A percentile compares a stretch with the other conserved stretches of the same genome.
phyloP scores from a whole-genome alignment of 2,329 filamentous ascomycete species.

The Bipolaris gigantea region DNA sequence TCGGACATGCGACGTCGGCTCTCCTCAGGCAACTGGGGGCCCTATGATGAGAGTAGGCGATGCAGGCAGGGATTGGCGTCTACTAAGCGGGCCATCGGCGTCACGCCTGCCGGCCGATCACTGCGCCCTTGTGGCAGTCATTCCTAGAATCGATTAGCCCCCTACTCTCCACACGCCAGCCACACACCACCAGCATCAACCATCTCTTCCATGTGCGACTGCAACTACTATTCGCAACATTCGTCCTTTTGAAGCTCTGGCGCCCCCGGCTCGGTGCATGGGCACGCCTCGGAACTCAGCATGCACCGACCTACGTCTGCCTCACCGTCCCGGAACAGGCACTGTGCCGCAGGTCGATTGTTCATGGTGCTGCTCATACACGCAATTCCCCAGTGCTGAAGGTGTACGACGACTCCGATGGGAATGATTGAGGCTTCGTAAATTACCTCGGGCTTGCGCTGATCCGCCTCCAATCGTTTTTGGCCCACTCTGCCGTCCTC shows the following conservation, averaged over 20 bases:
- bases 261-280: background rate
- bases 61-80: conserved; percentile 2
- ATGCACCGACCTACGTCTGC: background rate
- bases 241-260: background rate
- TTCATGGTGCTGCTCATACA: background rate
- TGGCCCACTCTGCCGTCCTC: background rate
- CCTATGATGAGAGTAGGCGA: conserved; percentile 4
- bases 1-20: conserved; percentile 30
- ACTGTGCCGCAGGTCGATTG: background rate
- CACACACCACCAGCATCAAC: conserved; percentile 21
- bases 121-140: conserved; percentile 3
- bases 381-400: conserved; percentile 4
- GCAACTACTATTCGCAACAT: conserved; percentile 7
- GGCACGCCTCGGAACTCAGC: background rate
- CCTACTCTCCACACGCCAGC: conserved; percentile 12
- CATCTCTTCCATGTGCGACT: conserved; percentile 10
- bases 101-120: conserved; percentile 7
- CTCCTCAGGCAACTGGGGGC: conserved; percentile 24
- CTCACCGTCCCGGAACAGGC: background rate
- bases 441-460: background rate
- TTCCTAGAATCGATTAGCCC: conserved; percentile 25
- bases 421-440: background rate
- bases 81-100: conserved; percentile 7
- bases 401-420: background rate
- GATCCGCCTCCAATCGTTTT: background rate